Base-by-base conservation (phyloP, 305 asterid species). In the Petunia hybrid region DNA sequence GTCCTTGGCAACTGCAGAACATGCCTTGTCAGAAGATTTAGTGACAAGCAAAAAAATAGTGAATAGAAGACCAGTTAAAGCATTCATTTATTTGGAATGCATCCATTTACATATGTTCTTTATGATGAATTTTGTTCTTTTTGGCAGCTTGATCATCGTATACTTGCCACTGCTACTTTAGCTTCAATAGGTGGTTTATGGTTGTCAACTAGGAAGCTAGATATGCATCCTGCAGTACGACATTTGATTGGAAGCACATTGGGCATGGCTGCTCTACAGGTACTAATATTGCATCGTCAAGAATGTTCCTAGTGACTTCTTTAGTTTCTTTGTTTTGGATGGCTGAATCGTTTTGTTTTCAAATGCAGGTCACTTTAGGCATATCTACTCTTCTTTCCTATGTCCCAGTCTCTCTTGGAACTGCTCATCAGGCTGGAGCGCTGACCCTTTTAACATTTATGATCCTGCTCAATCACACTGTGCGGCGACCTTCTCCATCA, bases 381-480 rank as follows among this genome's bases (percentile, higher is more conserved):
- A 89, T 95, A 86, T 82, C 97, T 5, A 92, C 98, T 62, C 94
- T 95, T 42, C 89, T 95, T 42, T 82, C 95, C 0, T 94, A 94
- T 35, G 98, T 94, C n/a, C 99, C 99, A 3, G 97, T 91, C 40
- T 92, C 98, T 12, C 86, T 95, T 22, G 98, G 98, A 83, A 59
- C 91, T 31, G 97, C 97, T 83, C 98, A 96, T 83, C 99, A 96
- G 77, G 99, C 98, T 3, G 99, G 99, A 80, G 99, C 98, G 31
- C 87, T 96, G 75, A 94, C 97, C 35, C 99, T 96, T 69, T 62
- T 96, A 59, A 89, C 91, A 61, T 83, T 94, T 10, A 87, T 91
- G 97, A 88, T 96, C 82, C 86, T 93, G 82, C 99, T 96, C 87
- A 94, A 92, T 87, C 99, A 96, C 88, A 89, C 97, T 4, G 86